phyloP scores from a whole-genome alignment of 148 eudicot species.

The Selenicereus undatus region DNA sequence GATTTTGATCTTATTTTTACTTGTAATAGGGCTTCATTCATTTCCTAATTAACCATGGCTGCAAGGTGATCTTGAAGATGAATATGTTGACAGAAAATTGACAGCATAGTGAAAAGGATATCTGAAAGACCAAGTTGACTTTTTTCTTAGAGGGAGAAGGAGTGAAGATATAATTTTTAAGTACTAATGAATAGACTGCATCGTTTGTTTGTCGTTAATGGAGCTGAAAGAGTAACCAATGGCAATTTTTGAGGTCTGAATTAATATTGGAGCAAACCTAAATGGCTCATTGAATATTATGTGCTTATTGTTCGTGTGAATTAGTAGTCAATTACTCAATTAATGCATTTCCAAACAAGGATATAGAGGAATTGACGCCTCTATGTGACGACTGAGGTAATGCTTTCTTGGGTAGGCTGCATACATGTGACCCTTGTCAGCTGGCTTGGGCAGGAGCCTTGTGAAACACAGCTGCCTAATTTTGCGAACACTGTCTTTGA shows the following conservation, averaged over 20 bases:
- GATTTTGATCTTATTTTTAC: neutral
- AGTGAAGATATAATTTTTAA: neutral
- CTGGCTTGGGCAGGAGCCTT: neutral
- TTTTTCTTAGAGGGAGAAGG: neutral
- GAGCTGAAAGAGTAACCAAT: neutral
- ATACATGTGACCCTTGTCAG: neutral
- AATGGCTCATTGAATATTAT: neutral
- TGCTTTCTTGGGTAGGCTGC: neutral
- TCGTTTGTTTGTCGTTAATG: neutral
- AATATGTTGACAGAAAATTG: neutral
- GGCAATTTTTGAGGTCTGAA: neutral
- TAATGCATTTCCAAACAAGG: neutral
- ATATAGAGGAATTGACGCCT: neutral
- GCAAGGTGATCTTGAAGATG: neutral
- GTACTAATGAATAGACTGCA: no score
- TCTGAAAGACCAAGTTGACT: neutral
- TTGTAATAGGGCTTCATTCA: neutral
- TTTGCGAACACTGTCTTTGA: no score
- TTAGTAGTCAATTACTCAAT: neutral
- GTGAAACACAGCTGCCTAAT: no score
- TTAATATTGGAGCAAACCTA: neutral
- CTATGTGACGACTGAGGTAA: neutral
- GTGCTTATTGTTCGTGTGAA: neutral
- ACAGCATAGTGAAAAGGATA: slow-evolving; percentile 4
- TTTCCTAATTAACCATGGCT: neutral